Base-by-base conservation (phyloP, 495 filamentous ascomycete genomes). In the Staphylotrichum longicolle region DNA sequence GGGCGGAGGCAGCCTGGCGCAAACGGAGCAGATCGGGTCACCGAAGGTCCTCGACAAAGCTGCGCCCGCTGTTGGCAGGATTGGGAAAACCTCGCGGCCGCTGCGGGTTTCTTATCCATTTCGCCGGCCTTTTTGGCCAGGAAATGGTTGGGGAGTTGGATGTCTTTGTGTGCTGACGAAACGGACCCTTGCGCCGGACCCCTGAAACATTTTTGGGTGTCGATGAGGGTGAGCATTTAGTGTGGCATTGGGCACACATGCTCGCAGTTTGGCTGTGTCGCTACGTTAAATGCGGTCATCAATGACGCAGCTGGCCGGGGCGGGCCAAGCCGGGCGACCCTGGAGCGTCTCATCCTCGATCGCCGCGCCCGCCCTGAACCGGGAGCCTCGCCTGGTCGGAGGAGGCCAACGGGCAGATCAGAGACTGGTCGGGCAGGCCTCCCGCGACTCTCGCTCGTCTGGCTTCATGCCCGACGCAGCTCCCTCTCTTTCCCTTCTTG, bases 331-430 rank as follows among this genome's bases (percentile, higher is more conserved):
- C 42, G 32, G 30, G 34, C 45, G 44, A 34, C 56, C 56, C 9
- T n/a, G 46, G 45, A 35, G 47, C 45, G 56, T 58, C 56, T 58
- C 56, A 58, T 15, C 56, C 40, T n/a, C 10, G 20, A 57, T 32
- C 12, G 50, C 34, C 12, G 6, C 11, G 32, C n/a, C 35, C 37
- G 51, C 37, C 35, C 51, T 27, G 20, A 51, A 32, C 10, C 39
- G 1, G 10, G 48, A 51, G 30, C 32, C 48, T 35, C n/a, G 32
- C 30, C 32, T 5, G 30, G 48, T 51, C 32, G 11, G 9, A 51
- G 11, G 48, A 34, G 50, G 50, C 50, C 50, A 53, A 53, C 50
- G 14, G 44, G 48, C 48, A 32, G 48, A 34, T 35, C 48, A 51
- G 48, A 12, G 48, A 7, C 9, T 10, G 10, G 32, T 14, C 48